Evolutionary conservation across 805 yeast species (phyloP).

Genomic region (Monosporozyma servazzii): DNA sequence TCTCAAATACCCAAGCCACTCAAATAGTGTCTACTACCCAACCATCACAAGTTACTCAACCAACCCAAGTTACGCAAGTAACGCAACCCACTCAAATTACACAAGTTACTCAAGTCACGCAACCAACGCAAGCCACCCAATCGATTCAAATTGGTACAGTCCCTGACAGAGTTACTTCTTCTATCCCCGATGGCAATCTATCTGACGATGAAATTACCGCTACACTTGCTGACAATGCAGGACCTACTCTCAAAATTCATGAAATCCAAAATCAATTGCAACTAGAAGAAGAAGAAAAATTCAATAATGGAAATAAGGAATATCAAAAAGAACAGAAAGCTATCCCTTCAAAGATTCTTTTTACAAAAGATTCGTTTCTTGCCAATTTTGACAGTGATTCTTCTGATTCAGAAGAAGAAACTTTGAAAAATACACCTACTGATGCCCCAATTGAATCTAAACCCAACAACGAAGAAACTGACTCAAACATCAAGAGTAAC

Average conservation of each 20-base stretch:
- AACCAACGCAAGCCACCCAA: slow-evolving; percentile 1
- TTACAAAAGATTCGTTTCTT: slow-evolving; percentile 18
- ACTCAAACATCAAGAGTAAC: not conserved
- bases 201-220: not conserved
- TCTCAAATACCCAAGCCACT: not conserved
- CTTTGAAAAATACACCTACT: not conserved
- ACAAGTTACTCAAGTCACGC: slow-evolving; percentile 1
- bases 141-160: not conserved
- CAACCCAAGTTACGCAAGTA: not conserved
- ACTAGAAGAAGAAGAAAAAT: slow-evolving; percentile 3
- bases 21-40: not conserved
- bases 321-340: not conserved
- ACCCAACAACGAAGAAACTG: not conserved
- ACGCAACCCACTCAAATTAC: not conserved
- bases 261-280: slow-evolving; percentile 12
- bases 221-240: not conserved
- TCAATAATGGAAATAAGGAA: slow-evolving; percentile 1
- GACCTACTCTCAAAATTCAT: slow-evolving; percentile 10
- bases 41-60: not conserved
- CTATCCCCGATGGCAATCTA: not conserved
- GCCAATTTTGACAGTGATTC: slow-evolving; percentile 15
- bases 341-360: slow-evolving; percentile 1
- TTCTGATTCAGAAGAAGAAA: slow-evolving; percentile 1
- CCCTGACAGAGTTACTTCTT: not conserved
- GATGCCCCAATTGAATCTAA: not conserved